Conservation (phyloP, 352 stramenopile species). For the Hyaloperonospora brassicae region DNA sequence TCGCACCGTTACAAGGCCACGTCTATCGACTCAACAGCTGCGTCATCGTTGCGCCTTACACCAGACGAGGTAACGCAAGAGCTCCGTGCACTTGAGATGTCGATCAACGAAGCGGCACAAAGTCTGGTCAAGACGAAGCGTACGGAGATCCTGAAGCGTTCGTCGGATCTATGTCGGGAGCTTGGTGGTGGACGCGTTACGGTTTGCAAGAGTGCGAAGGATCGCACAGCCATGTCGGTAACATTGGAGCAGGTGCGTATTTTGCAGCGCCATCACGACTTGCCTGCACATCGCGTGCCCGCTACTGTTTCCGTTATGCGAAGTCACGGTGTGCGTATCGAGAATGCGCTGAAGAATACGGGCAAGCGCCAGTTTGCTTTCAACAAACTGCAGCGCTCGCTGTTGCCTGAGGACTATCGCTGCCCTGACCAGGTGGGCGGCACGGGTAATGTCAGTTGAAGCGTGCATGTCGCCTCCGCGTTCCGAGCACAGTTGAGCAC, state of each 20-base stretch:
- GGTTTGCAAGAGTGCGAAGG: constrained; percentile 96
- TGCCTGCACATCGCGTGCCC: constrained; percentile 62
- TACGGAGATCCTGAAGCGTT: constrained; percentile 77
- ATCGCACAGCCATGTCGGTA: constrained; percentile 96
- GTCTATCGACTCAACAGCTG: constrained; percentile 40
- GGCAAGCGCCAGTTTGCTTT: constrained; percentile 85
- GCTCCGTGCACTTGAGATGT: constrained; percentile 50
- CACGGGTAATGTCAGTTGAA: constrained; percentile 74
- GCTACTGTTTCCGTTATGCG: constrained; percentile 83
- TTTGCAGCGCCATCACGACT: constrained; percentile 73
- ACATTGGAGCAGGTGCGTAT: constrained; percentile 92
- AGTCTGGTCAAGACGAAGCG: constrained; percentile 84
- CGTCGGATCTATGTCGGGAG: constrained; percentile 69
- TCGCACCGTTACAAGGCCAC: constrained; percentile 50
- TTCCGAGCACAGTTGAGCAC: constrained; percentile 10
- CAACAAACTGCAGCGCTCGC: constrained; percentile 84
- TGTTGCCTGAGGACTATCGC: constrained; percentile 79
- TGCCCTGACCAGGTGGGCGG: constrained; percentile 79
- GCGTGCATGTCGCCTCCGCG: no score
- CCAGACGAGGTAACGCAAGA: constrained; percentile 68
- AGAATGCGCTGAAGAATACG: constrained; percentile 87
- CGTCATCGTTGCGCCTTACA: constrained; percentile 47
- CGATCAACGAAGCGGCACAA: constrained; percentile 68
- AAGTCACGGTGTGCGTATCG: constrained; percentile 79
- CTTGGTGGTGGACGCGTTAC: constrained; percentile 89